Percentiles rank a stretch among this genome's conserved stretches.
These are phyloP conservation scores for Rhodofomes roseus DNA, from an alignment of 1,284 basidiomycete species.

Conservation along the genomic window DNA sequence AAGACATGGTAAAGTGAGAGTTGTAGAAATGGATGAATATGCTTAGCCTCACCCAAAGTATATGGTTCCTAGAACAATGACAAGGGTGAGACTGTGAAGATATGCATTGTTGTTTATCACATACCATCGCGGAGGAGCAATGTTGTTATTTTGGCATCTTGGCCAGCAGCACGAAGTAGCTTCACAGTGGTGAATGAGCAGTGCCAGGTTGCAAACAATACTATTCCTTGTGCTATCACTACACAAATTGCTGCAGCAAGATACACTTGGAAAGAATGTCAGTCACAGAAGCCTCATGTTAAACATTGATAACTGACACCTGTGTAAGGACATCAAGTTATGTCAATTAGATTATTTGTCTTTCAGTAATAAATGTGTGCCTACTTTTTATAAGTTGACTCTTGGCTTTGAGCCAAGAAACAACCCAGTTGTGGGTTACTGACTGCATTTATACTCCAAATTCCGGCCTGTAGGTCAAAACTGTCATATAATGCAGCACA, in stretches of 20 bases:
- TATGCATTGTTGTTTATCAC: not conserved
- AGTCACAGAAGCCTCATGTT: not conserved
- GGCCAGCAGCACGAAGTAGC: not conserved
- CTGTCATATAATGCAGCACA: not conserved
- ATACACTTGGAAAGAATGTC: not conserved
- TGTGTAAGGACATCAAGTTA: no score
- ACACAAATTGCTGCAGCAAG: not conserved
- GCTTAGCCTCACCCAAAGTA: not conserved
- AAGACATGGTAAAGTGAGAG: not conserved
- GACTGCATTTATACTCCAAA: no score
- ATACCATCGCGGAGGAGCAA: not conserved
- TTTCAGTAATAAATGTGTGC: no score
- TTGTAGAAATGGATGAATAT: not conserved
- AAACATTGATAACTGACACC: not conserved
- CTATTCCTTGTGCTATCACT: not conserved
- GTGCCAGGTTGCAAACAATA: not conserved
- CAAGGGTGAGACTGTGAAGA: no score
- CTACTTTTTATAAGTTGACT: no score
- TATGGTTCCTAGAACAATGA: not conserved
- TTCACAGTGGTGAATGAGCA: not conserved
- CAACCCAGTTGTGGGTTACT: no score
- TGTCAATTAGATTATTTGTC: no score
- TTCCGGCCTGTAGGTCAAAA: no score
- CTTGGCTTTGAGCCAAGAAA: no score
- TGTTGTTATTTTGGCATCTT: not conserved